A percentile compares a stretch with the other conserved stretches of the same genome.
Conservation (phyloP, 495 filamentous ascomycete genomes). For the Jackrogersella multiformis region DNA sequence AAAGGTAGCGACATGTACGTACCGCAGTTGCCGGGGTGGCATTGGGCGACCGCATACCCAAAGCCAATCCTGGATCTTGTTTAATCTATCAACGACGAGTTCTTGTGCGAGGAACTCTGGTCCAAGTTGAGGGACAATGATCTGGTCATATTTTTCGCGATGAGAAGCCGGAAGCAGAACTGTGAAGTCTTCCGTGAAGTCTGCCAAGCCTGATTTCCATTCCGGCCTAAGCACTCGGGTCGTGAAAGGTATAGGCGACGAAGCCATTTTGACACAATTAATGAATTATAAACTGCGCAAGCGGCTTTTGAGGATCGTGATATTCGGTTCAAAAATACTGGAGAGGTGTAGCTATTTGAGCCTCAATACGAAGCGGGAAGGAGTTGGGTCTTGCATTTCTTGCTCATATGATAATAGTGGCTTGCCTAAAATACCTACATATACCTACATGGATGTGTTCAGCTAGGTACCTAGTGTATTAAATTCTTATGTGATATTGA, state of each 20-base stretch:
- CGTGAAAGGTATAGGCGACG: constrained; percentile 30
- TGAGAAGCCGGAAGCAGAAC: constrained; percentile 44
- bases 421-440: background rate
- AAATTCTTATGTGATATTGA: too few species aligned
- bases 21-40: constrained; percentile 56
- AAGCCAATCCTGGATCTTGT: constrained; percentile 50
- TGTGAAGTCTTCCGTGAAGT: constrained; percentile 10
- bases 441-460: background rate
- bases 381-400: background rate
- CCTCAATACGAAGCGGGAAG: background rate
- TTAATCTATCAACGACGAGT: constrained; percentile 47
- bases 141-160: constrained; percentile 39
- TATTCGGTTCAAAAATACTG: background rate
- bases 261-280: constrained; percentile 23
- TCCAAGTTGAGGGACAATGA: constrained; percentile 31
- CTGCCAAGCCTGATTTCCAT: background rate
- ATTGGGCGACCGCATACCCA: constrained; percentile 61
- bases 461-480: too few species aligned
- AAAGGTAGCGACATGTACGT: background rate
- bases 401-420: background rate
- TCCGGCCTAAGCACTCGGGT: constrained; percentile 28
- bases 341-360: background rate
- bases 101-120: constrained; percentile 39
- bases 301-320: background rate
- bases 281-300: background rate